Base-by-base conservation (phyloP, 2,329 filamentous ascomycete genomes). In the Monosporascus sp. region DNA sequence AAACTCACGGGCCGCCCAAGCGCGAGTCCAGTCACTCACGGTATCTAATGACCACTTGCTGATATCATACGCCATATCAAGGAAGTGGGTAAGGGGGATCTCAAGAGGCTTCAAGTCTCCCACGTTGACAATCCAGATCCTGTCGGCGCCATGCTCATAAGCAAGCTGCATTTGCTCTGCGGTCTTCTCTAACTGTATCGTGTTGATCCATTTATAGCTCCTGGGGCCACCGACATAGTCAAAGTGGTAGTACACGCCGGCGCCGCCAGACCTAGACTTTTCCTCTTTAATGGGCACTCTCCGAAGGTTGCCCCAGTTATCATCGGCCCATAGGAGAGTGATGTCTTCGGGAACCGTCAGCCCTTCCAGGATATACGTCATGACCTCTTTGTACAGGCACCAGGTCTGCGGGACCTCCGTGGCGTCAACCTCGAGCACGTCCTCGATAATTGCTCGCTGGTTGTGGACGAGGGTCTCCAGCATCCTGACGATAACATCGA, bases 341-440 rank as follows among this genome's bases (percentile, higher is more conserved):
- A 87, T 77, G 60, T 84, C 78, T 31, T 86, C 82, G 0, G 80
- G 78, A 2, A 87, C 56, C 2, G 72, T 70, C 64, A 89, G 76
- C 2, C 86, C 86, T 17, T 80, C 74, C 53, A 86, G 81, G 54
- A 85, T 82, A 65, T 89, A 89, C 7, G 80, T 79, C 68, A 86
- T 84, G 2, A 90, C 85, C 65, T 90, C 86, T 64, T 88, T 89
- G 70, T 89, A 90, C 56, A 89, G 70, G 60, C 85, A 88, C 85
- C 86, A 89, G 70, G 85, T 78, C 67, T 89, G 86, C 6, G 86
- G 85, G 0, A 86, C 78, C 2, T 76, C 70, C 4, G 75, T 68
- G 38, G 79, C 73, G 46, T 80, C 68, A 3, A 75, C 75, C 14
- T 74, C 76, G 44, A 86, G 77, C 0, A 86, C 79, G 2, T 79